Conservation (phyloP, 2,329 filamentous ascomycete species). For the Penicillium italicum region DNA sequence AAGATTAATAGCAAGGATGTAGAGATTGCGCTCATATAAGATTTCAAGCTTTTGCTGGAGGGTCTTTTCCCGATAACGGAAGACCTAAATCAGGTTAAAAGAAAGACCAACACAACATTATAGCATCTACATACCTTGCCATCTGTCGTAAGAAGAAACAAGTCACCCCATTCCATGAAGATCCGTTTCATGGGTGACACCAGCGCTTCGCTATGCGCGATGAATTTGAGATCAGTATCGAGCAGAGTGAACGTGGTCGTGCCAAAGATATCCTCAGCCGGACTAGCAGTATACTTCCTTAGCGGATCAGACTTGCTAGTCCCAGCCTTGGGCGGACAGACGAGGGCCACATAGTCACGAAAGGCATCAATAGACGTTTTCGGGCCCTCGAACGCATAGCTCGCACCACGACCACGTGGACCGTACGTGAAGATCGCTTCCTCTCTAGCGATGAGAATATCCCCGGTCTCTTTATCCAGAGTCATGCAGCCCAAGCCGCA, state of each 20-base stretch:
- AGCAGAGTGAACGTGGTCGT: conserved; percentile 85
- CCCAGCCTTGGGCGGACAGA: conserved; percentile 69
- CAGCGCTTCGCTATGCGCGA: conserved; percentile 83
- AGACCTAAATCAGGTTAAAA: conserved; percentile 56
- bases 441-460: conserved; percentile 87
- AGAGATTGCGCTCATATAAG: conserved; percentile 89
- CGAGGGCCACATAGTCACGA: conserved; percentile 79
- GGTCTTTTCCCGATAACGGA: conserved; percentile 84
- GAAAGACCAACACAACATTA: background rate
- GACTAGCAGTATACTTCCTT: conserved; percentile 68
- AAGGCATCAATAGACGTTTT: conserved; percentile 79
- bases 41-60: conserved; percentile 90
- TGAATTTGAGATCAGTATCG: conserved; percentile 85
- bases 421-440: conserved; percentile 96
- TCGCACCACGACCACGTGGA: conserved; percentile 76
- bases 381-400: conserved; percentile 84
- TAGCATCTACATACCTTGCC: conserved; percentile 66
- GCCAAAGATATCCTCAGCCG: conserved; percentile 75
- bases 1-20: conserved; percentile 83
- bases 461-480: conserved; percentile 71
- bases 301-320: conserved; percentile 58
- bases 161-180: conserved; percentile 83
- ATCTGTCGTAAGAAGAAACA: conserved; percentile 86
- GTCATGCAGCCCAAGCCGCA: conserved; percentile 96
- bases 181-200: conserved; percentile 74